Evolutionary conservation across 306 rosid genomes (phyloP), one percentile per base, ranked within the genome.

Genomic region (Canavalia gladiata): DNA sequence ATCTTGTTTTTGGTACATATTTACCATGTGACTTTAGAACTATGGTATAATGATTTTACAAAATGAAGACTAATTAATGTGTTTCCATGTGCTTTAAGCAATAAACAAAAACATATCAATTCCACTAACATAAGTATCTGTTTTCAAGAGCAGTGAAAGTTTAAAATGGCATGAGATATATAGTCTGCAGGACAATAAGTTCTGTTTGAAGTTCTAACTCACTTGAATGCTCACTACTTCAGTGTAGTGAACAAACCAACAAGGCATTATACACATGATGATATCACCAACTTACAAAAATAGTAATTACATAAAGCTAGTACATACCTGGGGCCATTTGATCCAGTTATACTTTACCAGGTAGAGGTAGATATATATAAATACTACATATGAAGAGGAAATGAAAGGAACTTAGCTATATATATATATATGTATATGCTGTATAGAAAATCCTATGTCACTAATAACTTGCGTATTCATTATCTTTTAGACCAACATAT

Each of bases 401-500:
- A 70, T 13, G 3, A 37, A 45, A 30, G 72, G 12, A 45, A 75
- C 59, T 45, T 52, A 77, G 74, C 62, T 39, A 59, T 68, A 74
- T 66, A 51, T 18, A 51, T 18, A 18, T 18, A 18, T 18, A 18
- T 18, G 25, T 18, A 18, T 43, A 59, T 33, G 39, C 28, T 54
- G 54, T 25, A 6, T 1, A 31, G 10, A 54, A 41, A 59, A 51
- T 33, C 68, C 68, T 18, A 34, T 72, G 71, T 74, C 63, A 58
- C 39, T 57, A 42, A 68, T 70, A 34, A 50, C 8, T 51, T 43
- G 49, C 31, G 60, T 72, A 60, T 68, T 37, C 66, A 37, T 70
- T 59, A 70, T 75, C 37, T 69, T 74, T 42, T 78, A 49, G 77
- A 73, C 30, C 37, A 74, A 33, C 73, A 60, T 68, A 68, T 7